Conservation (phyloP, 1,284 basidiomycete species). For the Boletellus dicymbophilus region DNA sequence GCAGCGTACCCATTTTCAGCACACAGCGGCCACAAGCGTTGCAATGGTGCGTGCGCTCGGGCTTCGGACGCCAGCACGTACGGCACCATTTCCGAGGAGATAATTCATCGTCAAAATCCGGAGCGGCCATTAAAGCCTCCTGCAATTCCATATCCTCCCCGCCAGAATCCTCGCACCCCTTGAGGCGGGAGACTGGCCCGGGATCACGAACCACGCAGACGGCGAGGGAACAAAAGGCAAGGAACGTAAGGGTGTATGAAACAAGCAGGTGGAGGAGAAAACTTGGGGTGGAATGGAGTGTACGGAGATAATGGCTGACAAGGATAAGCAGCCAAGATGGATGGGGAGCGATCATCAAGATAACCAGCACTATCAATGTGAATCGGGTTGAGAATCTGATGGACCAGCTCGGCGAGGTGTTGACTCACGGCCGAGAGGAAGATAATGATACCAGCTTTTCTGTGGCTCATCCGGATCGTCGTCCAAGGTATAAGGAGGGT, state of each 20-base stretch:
- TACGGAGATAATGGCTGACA: constrained; percentile 62
- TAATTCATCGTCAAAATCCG: constrained; percentile 48
- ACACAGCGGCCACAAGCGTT: constrained; percentile 77
- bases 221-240: constrained; percentile 70
- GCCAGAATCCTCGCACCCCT: constrained; percentile 31
- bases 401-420: background rate
- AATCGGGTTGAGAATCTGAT: constrained; percentile 6
- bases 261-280: constrained; percentile 56
- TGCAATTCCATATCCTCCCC: constrained; percentile 53
- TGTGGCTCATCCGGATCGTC: constrained; percentile 33
- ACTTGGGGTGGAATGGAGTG: constrained; percentile 44
- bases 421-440: constrained; percentile 54
- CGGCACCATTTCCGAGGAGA: constrained; percentile 71
- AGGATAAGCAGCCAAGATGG: constrained; percentile 70
- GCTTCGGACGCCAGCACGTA: constrained; percentile 77
- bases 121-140: constrained; percentile 58
- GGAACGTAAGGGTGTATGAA: constrained; percentile 64
- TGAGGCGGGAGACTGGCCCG: constrained; percentile 52
- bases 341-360: constrained; percentile 67
- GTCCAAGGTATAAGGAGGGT: constrained; percentile 10
- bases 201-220: constrained; percentile 73
- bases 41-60: constrained; percentile 86
- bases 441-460: constrained; percentile 58
- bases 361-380: constrained; percentile 48
- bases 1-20: constrained; percentile 76